Evolutionary conservation across 2,329 filamentous ascomycete genomes (phyloP), one percentile per base, ranked within the genome.

Genomic region (Colletotrichum siamense): DNA sequence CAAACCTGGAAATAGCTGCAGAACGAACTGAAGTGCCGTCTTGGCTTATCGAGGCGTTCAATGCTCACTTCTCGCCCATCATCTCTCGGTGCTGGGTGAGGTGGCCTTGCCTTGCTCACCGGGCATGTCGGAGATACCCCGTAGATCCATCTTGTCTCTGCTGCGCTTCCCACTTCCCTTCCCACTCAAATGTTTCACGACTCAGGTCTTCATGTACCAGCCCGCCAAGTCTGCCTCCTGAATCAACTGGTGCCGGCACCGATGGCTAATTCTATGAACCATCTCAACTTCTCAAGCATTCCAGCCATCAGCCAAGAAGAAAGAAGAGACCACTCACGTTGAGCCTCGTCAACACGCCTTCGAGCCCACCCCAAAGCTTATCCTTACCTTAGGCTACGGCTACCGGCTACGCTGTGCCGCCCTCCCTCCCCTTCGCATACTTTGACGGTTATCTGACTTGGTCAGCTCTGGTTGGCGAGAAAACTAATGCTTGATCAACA

Each of bases 201-300:
- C 63, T 76, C 73, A 24, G 36, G 34, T 57, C 59, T 72, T 63
- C 69, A 30, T 62, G 62, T 66, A 22, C 64, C 59, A 70, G 55
- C 57, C 70, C 70, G 69, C 73, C 73, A 76, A 76, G 73, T 49
- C 69, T 24, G 22, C 57, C 55, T 68, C 69, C 73, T 69, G 73
- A 61, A 69, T 73, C 69, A 73, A 73, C 26, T 22, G 39, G 44
- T 71, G 66, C 59, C 67, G 66, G 66, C 66, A 63, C 44, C 30
- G n/a, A 39, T 32, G 64, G 52, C 49, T 49, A 64, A 36, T 64
- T 52, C 36, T 64, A 55, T 22, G 26, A 63, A 24, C 73, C 73
- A 44, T 69, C 73, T 67, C 70, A 73, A 59, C 70, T 73, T 76
- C 64, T 64, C 70, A 73, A 39, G 73, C 70, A 73, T 73, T 76